These are phyloP conservation scores for Anethum foeniculum DNA, from an alignment of 140 eudicot species.

Conservation along the genomic window DNA sequence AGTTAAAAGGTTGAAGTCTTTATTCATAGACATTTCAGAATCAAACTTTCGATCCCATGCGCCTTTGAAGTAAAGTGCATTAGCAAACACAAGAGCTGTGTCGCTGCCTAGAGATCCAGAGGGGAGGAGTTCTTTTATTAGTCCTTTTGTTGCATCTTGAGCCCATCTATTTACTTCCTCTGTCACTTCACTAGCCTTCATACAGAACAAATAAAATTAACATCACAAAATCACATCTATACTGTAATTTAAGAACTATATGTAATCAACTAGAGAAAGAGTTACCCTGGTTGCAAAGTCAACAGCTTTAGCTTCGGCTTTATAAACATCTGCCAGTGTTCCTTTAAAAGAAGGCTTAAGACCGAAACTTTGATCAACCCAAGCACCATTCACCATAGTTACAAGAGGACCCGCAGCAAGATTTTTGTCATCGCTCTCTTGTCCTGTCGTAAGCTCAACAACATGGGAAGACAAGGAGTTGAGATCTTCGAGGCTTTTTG, in stretches of 20 bases:
- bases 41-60: slow-evolving; percentile 6
- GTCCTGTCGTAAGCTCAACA: neutral
- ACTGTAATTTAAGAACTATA: too few relatives aligned
- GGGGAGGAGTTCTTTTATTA: slow-evolving; percentile 11
- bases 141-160: slow-evolving; percentile 1
- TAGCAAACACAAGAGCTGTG: slow-evolving; percentile 12
- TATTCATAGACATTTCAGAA: neutral
- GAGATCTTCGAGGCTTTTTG: slow-evolving; percentile 2
- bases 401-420: slow-evolving; percentile 4
- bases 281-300: neutral
- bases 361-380: slow-evolving; percentile 6
- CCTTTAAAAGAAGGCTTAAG: slow-evolving; percentile 1
- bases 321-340: neutral
- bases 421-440: neutral
- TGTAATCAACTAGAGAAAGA: neutral
- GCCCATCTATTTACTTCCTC: slow-evolving; percentile 13
- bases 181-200: slow-evolving; percentile 6
- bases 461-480: slow-evolving; percentile 1
- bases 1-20: neutral
- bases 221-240: neutral
- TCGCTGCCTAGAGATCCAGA: slow-evolving; percentile 4
- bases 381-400: neutral
- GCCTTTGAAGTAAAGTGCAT: too few relatives aligned
- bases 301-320: too few relatives aligned
- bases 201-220: neutral